phyloP scores from a whole-genome alignment of 2,329 filamentous ascomycete genomes.

The Talaromyces sp. region DNA sequence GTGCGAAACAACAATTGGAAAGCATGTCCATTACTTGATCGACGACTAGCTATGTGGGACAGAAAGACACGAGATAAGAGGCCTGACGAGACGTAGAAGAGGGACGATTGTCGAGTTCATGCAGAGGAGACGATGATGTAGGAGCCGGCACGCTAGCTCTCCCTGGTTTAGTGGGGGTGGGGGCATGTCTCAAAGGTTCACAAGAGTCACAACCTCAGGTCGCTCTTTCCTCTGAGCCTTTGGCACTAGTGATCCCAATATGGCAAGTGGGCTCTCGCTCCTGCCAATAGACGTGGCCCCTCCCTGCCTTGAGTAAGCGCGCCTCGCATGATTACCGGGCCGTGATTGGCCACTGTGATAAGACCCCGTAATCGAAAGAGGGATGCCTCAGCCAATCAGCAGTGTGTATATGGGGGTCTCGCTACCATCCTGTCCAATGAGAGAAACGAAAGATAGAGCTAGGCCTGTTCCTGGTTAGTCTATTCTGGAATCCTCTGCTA shows the following conservation, averaged over 20 bases:
- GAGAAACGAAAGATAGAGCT: not conserved
- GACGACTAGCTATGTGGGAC: not conserved
- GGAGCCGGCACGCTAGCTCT: not conserved
- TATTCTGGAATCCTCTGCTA: not conserved
- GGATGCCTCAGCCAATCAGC: not conserved
- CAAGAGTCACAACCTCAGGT: not conserved
- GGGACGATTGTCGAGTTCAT: not conserved
- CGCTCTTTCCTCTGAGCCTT: not conserved
- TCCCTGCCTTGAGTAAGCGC: not conserved
- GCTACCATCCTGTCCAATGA: not conserved
- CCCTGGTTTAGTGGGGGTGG: not conserved
- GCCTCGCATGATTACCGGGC: not conserved
- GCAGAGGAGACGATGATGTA: not conserved
- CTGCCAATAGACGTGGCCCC: not conserved
- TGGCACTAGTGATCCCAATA: not conserved
- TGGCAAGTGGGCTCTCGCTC: not conserved
- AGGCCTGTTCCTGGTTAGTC: slow-evolving; percentile 8
- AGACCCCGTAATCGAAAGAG: not conserved
- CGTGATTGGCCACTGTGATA: not conserved
- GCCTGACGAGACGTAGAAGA: not conserved
- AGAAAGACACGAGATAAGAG: not conserved
- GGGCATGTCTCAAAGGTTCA: not conserved
- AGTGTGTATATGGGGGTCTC: not conserved
- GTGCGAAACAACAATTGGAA: not conserved
- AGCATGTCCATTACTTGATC: not conserved